Base-by-base conservation (phyloP, 2,329 filamentous ascomycete species). In the Dothidotthia symphoricarpi region DNA sequence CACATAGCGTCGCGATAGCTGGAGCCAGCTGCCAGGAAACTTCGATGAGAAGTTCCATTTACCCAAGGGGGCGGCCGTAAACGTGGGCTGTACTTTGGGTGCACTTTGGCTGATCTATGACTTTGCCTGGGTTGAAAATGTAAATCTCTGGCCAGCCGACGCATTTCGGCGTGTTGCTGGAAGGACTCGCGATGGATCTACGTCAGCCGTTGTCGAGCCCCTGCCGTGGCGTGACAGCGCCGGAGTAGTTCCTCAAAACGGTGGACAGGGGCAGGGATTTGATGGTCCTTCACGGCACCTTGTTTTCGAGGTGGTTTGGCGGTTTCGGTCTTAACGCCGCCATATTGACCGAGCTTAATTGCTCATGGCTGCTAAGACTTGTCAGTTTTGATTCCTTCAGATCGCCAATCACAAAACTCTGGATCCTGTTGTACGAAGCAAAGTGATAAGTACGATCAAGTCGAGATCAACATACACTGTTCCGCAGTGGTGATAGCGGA, bases 21-120 rank as follows among this genome's bases (percentile, higher is more conserved):
- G 14, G 24, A 27, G 14, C 24, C 12, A 16, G 28, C 9, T 22
- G 19, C 19, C 5, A 22, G 19, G 9, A 5, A 22, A 14, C 14
- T 41, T 43, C 35, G 28, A 36, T 33, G 33, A 31, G 40, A 28
- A 24, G 25, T 35, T 33, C 29, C 15, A 34, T 37, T 39, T 36
- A 43, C 34, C 41, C 47, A 37, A 35, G 31, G 35, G 42, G 46
- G 49, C 38, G 43, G 41, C n/a, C 36, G 43, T 40, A 44, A 28
- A 26, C 30, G 39, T 26, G 30, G 39, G 32, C 36, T 55, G 41
- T 36, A 48, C 51, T 52, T 54, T 57, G 63, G 59, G 55, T 63
- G 41, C 38, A 48, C 51, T 52, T 54, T 57, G 63, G 59, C 55
- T 63, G 59, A 66, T 64, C 58, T 61, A 49, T 62, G 54, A 54